Evolutionary conservation across 139 green algal genomes (phyloP).

Genomic region (Desmodesmus armatus): DNA sequence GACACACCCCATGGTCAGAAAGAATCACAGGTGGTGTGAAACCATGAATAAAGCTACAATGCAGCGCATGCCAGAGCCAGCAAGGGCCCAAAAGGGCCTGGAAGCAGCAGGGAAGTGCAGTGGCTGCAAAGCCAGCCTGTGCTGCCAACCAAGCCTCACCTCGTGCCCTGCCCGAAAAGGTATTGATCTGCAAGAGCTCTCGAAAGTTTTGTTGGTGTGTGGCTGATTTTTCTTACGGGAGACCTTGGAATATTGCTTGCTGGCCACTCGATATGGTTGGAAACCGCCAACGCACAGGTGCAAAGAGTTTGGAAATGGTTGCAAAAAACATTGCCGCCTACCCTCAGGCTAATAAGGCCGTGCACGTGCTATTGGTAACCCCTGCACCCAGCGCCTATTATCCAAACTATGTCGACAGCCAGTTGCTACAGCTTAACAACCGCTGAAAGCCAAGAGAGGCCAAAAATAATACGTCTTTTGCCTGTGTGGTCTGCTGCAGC

Average conservation of each 20-base stretch:
- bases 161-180: too few species aligned
- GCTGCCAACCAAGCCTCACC: too few species aligned
- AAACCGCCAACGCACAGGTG: too few species aligned
- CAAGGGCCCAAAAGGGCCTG: background rate
- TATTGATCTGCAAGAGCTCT: too few species aligned
- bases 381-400: background rate
- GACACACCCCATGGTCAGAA: background rate
- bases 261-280: too few species aligned
- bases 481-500: background rate
- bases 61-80: background rate
- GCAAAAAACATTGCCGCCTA: background rate
- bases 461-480: background rate
- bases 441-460: background rate
- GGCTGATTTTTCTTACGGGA: too few species aligned
- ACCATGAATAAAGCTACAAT: background rate
- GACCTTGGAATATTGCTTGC: too few species aligned
- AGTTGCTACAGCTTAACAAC: background rate
- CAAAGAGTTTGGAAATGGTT: background rate
- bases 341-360: background rate
- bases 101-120: background rate
- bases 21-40: background rate
- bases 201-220: too few species aligned
- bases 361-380: background rate
- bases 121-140: background rate
- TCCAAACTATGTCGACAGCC: background rate